These are phyloP conservation scores for Trichoderma polysporum DNA, from an alignment of 2,329 filamentous ascomycete species.

Conservation along the genomic window DNA sequence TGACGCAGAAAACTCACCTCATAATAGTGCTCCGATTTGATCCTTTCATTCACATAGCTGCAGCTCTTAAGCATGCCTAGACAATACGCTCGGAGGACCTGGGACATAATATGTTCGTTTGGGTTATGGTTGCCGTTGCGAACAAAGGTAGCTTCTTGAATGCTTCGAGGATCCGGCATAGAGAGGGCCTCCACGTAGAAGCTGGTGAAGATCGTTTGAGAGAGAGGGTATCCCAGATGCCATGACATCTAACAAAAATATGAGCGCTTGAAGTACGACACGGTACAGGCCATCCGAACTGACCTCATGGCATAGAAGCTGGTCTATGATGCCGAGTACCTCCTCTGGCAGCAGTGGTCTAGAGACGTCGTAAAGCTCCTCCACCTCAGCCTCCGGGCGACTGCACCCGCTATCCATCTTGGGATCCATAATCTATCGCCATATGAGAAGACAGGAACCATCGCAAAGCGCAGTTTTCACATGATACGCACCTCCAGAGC, in stretches of 20 bases:
- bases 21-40: slow-evolving; percentile 84
- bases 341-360: slow-evolving; percentile 70
- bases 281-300: slow-evolving; percentile 21
- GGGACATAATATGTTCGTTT: slow-evolving; percentile 49
- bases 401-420: slow-evolving; percentile 98
- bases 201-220: slow-evolving; percentile 91
- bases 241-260: slow-evolving; percentile 73
- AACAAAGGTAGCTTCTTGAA: slow-evolving; percentile 66
- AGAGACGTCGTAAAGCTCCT: slow-evolving; percentile 77
- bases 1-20: slow-evolving; percentile 57
- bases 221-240: slow-evolving; percentile 93
- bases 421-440: slow-evolving; percentile 85
- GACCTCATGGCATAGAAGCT: slow-evolving; percentile 86
- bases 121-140: slow-evolving; percentile 34
- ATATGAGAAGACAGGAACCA: slow-evolving; percentile 1
- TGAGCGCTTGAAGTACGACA: not conserved
- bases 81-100: slow-evolving; percentile 81
- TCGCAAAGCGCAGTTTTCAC: not conserved
- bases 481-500: slow-evolving; percentile 64
- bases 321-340: slow-evolving; percentile 90
- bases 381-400: slow-evolving; percentile 73
- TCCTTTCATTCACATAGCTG: slow-evolving; percentile 71
- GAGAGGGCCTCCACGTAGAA: slow-evolving; percentile 84
- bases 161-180: slow-evolving; percentile 62
- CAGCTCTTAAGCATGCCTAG: slow-evolving; percentile 81